A percentile compares a stretch with the other conserved stretches of the same genome.
Evolutionary conservation across 2,329 filamentous ascomycete species (phyloP).

Genomic region (Aaosphaeria arxii): DNA sequence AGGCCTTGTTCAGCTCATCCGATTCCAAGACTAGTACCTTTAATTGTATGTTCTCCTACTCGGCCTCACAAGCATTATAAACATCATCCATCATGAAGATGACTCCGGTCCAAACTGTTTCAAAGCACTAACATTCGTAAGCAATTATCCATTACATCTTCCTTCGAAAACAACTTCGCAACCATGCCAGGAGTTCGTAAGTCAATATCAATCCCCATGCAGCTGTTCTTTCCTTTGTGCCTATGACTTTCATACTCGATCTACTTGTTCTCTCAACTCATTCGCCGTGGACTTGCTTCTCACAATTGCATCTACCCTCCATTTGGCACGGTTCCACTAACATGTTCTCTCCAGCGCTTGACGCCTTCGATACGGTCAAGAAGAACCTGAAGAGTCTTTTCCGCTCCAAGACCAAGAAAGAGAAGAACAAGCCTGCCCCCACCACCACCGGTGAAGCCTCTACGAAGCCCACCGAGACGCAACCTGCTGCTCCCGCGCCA

Average conservation of each 20-base stretch:
- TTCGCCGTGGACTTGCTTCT: too few relatives aligned
- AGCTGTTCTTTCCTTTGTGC: not conserved
- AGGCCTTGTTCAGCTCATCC: too few relatives aligned
- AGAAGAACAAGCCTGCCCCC: slow-evolving; percentile 22
- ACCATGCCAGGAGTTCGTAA: slow-evolving; percentile 41
- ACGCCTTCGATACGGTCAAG: slow-evolving; percentile 36
- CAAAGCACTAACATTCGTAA: too few relatives aligned
- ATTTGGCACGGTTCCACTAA: too few relatives aligned
- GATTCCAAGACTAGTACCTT: too few relatives aligned
- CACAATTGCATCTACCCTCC: too few relatives aligned
- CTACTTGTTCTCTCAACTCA: too few relatives aligned
- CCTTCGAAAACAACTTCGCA: slow-evolving; percentile 3
- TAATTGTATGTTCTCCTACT: too few relatives aligned
- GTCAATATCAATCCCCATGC: slow-evolving; percentile 10
- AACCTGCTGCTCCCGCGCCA: slow-evolving; percentile 18
- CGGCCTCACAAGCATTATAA: too few relatives aligned
- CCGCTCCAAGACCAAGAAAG: slow-evolving; percentile 30
- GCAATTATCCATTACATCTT: too few relatives aligned
- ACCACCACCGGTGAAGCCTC: slow-evolving; percentile 12
- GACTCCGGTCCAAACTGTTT: too few relatives aligned
- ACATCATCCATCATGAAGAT: too few relatives aligned
- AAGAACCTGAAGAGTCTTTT: slow-evolving; percentile 38
- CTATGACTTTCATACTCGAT: not conserved
- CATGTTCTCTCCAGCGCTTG: slow-evolving; percentile 22
- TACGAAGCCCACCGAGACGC: slow-evolving; percentile 32